Evolutionary conservation across 2,329 filamentous ascomycete genomes (phyloP).

Genomic region (Sclerotinia borealis): DNA sequence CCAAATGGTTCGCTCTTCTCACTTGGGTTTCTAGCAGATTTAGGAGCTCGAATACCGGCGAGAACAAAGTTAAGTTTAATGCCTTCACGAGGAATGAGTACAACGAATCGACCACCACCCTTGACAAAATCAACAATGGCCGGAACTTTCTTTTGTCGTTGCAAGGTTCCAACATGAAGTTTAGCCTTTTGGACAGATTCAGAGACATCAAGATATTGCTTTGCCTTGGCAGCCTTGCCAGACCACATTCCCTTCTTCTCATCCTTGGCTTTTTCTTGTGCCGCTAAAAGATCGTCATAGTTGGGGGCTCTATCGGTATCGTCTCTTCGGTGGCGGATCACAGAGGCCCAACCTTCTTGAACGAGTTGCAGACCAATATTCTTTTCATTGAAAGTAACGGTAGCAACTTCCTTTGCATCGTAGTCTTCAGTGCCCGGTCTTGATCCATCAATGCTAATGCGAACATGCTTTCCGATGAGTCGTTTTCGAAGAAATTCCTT

Average conservation of each 20-base stretch:
- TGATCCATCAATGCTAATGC: constrained; percentile 81
- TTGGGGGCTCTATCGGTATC: constrained; percentile 90
- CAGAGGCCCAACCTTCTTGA: constrained; percentile 88
- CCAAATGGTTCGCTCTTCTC: constrained; percentile 90
- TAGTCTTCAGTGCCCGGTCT: constrained; percentile 86
- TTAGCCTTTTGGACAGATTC: constrained; percentile 93
- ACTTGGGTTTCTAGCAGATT: constrained; percentile 69
- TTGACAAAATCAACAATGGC: constrained; percentile 97
- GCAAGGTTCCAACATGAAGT: constrained; percentile 80
- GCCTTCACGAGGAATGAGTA: constrained; percentile 86
- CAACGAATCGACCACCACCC: constrained; percentile 88
- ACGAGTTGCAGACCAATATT: constrained; percentile 81
- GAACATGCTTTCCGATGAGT: constrained; percentile 92
- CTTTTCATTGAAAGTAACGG: constrained; percentile 74
- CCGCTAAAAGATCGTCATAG: constrained; percentile 81
- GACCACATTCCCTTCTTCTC: constrained; percentile 95
- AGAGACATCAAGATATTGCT: constrained; percentile 82
- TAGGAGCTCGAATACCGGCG: constrained; percentile 83
- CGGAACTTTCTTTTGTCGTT: constrained; percentile 86
- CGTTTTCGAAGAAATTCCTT: constrained; percentile 95
- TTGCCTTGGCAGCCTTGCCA: constrained; percentile 75
- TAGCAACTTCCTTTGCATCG: constrained; percentile 91
- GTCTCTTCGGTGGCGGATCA: constrained; percentile 91
- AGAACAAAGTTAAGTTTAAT: constrained; percentile 93
- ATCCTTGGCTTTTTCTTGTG: constrained; percentile 76